phyloP scores from a whole-genome alignment of 768 basidiomycete genomes.

The Termitomyces sp. region DNA sequence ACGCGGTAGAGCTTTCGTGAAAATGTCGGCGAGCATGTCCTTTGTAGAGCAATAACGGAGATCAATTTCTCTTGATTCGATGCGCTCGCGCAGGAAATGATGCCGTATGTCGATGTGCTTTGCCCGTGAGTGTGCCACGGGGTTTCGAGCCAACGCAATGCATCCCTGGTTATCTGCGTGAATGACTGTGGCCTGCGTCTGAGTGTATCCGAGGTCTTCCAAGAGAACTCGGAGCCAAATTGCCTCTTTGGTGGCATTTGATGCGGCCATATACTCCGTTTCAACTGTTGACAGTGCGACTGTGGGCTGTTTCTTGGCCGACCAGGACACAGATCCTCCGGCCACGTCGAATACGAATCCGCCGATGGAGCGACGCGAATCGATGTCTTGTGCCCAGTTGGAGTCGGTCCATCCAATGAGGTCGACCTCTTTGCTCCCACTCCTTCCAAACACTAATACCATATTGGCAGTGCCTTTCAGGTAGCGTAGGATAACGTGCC shows the following conservation, averaged over 20 bases:
- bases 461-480: not conserved
- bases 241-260: slow-evolving; percentile 4
- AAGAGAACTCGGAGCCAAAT: slow-evolving; percentile 2
- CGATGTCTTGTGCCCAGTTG: too few species aligned
- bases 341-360: not conserved
- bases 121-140: not conserved
- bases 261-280: not conserved
- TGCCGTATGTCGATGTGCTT: slow-evolving; percentile 4
- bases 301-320: not conserved
- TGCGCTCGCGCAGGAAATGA: not conserved
- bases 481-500: not conserved
- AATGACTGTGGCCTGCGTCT: not conserved
- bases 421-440: not conserved
- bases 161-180: slow-evolving; percentile 4
- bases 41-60: not conserved
- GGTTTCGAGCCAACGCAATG: not conserved
- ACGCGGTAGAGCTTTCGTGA: too few species aligned
- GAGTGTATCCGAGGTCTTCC: slow-evolving; percentile 1
- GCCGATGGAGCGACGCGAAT: not conserved
- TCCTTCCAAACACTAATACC: not conserved
- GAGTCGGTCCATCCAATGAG: not conserved
- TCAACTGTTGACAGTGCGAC: not conserved
- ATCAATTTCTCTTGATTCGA: not conserved
- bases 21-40: too few species aligned
- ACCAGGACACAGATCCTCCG: not conserved